Conservation (phyloP, 2,329 filamentous ascomycete genomes). For the Penicillium hesseltinei region DNA sequence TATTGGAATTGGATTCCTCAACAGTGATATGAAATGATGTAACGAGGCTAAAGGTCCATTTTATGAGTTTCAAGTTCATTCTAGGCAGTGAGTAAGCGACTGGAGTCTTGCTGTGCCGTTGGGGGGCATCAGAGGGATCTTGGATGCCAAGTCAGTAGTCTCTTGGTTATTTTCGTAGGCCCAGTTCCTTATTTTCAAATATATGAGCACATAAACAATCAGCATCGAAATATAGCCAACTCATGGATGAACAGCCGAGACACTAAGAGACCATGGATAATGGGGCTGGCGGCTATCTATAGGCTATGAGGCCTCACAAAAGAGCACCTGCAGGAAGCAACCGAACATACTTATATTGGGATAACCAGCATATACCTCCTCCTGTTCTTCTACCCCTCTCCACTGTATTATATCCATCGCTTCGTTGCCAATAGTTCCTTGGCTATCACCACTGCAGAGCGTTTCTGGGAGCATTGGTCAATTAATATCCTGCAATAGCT, state of each 20-base stretch:
- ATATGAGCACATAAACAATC: neutral
- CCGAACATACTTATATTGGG: too few relatives aligned
- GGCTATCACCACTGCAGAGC: neutral
- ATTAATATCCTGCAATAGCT: neutral
- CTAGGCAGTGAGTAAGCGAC: neutral
- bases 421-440: neutral
- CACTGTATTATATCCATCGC: neutral
- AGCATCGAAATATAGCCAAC: neutral
- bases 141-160: neutral
- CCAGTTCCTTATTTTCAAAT: neutral
- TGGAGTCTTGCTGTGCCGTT: neutral
- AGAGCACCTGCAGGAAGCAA: too few relatives aligned
- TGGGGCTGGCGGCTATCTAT: too few relatives aligned
- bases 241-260: neutral
- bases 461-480: neutral
- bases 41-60: neutral
- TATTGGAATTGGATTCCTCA: neutral
- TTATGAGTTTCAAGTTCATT: neutral
- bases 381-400: neutral
- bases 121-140: neutral
- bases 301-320: too few relatives aligned
- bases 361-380: too few relatives aligned
- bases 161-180: neutral
- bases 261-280: too few relatives aligned
- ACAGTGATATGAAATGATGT: constrained; percentile 1